Evolutionary conservation across 148 eudicot species (phyloP).

Genomic region (Amaranthus hypochondriacus): DNA sequence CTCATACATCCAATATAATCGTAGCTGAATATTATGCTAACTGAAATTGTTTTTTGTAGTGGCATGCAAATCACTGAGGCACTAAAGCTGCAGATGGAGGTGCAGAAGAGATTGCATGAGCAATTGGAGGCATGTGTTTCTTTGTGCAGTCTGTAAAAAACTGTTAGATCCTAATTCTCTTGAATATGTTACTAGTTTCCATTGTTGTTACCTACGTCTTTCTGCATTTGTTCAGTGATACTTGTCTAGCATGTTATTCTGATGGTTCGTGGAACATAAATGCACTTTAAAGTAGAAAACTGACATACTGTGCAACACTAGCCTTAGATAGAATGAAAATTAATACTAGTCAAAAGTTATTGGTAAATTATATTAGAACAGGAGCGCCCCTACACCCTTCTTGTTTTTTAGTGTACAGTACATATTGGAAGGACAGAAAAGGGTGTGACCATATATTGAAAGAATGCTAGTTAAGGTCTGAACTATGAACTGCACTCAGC

Average conservation of each 20-base stretch:
- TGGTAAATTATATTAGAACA: too few relatives aligned
- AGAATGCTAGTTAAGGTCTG: too few relatives aligned
- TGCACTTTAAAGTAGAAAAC: too few relatives aligned
- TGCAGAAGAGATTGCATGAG: slow-evolving; percentile 55
- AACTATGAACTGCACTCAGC: too few relatives aligned
- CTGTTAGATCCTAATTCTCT: neutral
- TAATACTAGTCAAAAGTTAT: too few relatives aligned
- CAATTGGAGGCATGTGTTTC: slow-evolving; percentile 49
- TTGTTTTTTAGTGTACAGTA: too few relatives aligned
- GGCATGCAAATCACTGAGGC: slow-evolving; percentile 56
- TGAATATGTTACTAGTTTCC: neutral
- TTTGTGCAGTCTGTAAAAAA: neutral
- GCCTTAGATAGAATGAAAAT: too few relatives aligned
- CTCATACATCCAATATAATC: neutral
- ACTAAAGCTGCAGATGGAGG: slow-evolving; percentile 58
- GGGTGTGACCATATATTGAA: too few relatives aligned
- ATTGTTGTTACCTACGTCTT: neutral
- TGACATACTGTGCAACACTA: too few relatives aligned
- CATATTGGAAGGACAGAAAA: too few relatives aligned
- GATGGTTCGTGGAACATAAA: too few relatives aligned
- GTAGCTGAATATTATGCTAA: neutral
- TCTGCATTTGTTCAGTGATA: neutral
- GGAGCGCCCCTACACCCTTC: too few relatives aligned
- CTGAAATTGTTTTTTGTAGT: neutral
- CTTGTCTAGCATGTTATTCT: neutral